Evolutionary conservation across 2,329 filamentous ascomycete genomes (phyloP).

Genomic region (Magnaporthiopsis incrustans): DNA sequence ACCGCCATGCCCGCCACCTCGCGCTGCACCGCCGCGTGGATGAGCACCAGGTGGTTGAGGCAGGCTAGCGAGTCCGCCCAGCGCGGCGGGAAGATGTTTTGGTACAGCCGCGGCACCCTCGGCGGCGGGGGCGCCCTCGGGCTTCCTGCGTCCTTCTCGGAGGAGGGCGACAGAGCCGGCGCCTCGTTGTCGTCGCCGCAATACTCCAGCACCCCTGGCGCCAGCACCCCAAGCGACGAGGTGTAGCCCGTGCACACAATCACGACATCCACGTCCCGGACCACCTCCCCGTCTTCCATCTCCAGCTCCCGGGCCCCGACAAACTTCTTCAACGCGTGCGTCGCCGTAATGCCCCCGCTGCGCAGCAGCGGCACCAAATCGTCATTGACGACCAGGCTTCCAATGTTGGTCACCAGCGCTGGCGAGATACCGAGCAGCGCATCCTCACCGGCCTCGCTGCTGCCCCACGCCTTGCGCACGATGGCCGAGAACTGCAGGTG

Average conservation of each 20-base stretch:
- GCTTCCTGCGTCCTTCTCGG: not conserved
- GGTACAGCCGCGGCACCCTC: constrained; percentile 25
- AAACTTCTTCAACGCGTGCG: constrained; percentile 20
- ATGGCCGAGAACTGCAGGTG: constrained; percentile 1
- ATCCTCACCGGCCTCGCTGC: constrained; percentile 11
- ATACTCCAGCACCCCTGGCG: not conserved
- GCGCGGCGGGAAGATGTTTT: constrained; percentile 32
- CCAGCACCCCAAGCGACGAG: constrained; percentile 15
- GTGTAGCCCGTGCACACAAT: constrained; percentile 25
- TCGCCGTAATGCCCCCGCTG: constrained; percentile 19
- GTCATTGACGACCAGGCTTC: constrained; percentile 9
- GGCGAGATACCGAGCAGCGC: constrained; percentile 20
- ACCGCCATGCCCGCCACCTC: constrained; percentile 33
- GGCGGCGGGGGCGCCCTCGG: constrained; percentile 12
- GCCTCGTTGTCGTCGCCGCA: constrained; percentile 14
- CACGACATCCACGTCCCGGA: constrained; percentile 25
- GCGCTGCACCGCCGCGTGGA: constrained; percentile 22
- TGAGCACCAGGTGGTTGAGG: constrained; percentile 23
- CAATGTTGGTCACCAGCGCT: constrained; percentile 17
- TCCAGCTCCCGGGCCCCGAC: constrained; percentile 20
- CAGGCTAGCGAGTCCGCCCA: constrained; percentile 33
- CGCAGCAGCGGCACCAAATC: constrained; percentile 20
- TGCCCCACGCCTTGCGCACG: not conserved
- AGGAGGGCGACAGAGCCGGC: not conserved
- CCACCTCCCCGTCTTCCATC: constrained; percentile 21